Percentiles rank a stretch among this genome's conserved stretches.
Conservation (phyloP, 129 eudicot genomes). For the Kitagawia praeruptora region DNA sequence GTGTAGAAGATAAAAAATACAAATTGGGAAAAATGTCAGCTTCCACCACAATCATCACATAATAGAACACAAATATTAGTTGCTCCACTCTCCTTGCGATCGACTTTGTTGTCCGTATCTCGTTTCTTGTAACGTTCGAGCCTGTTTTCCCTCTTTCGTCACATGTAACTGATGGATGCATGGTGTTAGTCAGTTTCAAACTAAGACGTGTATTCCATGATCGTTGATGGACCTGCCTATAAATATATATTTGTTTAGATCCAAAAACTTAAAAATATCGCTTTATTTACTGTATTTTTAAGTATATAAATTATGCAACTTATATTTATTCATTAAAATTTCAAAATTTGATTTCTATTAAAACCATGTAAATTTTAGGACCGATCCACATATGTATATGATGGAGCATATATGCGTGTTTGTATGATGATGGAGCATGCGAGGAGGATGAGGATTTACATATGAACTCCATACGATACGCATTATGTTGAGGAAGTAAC, state of each 20-base stretch:
- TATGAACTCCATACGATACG: neutral
- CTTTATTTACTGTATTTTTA: no score
- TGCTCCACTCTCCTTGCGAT: neutral
- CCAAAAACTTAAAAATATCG: no score
- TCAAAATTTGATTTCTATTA: no score
- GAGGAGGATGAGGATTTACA: neutral
- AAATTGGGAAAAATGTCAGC: neutral
- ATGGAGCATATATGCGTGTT: neutral
- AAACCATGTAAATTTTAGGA: no score
- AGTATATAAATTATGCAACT: no score
- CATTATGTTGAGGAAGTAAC: neutral
- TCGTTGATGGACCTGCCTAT: no score
- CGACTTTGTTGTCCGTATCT: neutral
- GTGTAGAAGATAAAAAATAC: no score
- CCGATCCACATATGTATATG: no score
- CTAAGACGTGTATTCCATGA: neutral
- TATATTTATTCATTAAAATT: no score
- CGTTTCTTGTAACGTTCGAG: neutral
- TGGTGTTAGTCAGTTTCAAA: neutral
- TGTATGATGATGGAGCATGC: neutral
- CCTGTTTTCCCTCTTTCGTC: neutral
- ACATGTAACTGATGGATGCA: neutral
- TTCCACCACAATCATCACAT: neutral
- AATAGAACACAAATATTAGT: neutral
- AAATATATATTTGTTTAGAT: no score